phyloP scores from a whole-genome alignment of 1,139 yeast genomes.

The Geotrichum australiense region DNA sequence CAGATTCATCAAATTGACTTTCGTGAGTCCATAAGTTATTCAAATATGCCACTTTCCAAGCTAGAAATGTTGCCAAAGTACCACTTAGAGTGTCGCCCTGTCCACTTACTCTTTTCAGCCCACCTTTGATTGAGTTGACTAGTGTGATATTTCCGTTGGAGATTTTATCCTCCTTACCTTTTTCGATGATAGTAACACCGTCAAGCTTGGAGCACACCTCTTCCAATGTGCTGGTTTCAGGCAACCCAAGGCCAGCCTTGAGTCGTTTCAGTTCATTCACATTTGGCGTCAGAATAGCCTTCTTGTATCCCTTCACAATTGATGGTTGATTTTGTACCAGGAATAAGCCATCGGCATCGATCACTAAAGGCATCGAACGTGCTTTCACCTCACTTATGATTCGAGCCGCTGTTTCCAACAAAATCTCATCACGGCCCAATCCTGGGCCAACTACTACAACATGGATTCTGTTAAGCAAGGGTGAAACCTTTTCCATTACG shows the following conservation, averaged over 20 bases:
- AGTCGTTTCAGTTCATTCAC: constrained; percentile 75
- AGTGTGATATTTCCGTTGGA: constrained; percentile 40
- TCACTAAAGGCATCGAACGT: constrained; percentile 54
- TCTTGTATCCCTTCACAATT: constrained; percentile 43
- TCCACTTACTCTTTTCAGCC: constrained; percentile 73
- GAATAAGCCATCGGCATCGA: constrained; percentile 86
- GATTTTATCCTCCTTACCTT: constrained; percentile 63
- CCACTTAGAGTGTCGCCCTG: constrained; percentile 83
- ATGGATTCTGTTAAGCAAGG: constrained; percentile 60
- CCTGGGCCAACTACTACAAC: constrained; percentile 92
- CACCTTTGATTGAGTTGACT: constrained; percentile 44
- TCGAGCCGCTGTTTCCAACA: constrained; percentile 53
- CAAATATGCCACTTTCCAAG: constrained; percentile 59
- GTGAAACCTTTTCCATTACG: constrained; percentile 49
- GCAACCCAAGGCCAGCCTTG: constrained; percentile 42
- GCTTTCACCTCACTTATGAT: constrained; percentile 53
- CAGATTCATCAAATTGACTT: constrained; percentile 38
- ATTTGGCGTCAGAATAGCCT: constrained; percentile 80
- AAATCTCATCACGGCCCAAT: constrained; percentile 69
- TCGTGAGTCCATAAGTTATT: constrained; percentile 48
- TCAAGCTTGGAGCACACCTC: constrained; percentile 52
- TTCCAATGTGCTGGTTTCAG: constrained; percentile 34
- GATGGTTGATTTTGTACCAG: constrained; percentile 52
- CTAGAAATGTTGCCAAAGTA: constrained; percentile 56
- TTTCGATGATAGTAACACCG: constrained; percentile 60